Evolutionary conservation across 2,329 filamentous ascomycete species (phyloP).

Genomic region (Trichophyton benhamiae): DNA sequence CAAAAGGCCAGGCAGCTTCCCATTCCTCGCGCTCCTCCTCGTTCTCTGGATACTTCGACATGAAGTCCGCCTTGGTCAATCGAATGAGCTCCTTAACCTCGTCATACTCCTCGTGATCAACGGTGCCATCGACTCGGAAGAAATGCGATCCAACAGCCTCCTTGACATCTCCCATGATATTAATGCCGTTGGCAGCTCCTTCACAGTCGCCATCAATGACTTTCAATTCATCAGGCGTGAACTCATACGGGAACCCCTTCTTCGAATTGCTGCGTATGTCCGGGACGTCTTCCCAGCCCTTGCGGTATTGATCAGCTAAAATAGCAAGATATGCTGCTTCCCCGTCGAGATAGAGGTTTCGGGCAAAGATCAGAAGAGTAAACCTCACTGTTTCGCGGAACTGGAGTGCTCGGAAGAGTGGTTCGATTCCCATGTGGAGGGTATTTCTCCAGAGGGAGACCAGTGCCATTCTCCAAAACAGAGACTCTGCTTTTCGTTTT

Average conservation of each 20-base stretch:
- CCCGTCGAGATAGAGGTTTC: not conserved
- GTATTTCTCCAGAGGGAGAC: constrained; percentile 1
- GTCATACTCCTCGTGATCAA: constrained; percentile 9
- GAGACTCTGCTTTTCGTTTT: not conserved
- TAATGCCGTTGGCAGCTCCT: not conserved
- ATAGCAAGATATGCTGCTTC: constrained; percentile 1
- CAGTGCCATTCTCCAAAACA: constrained; percentile 4
- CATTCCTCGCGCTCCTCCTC: constrained; percentile 1
- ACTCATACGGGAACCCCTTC: constrained; percentile 4
- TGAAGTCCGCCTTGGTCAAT: constrained; percentile 5
- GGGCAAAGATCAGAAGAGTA: constrained; percentile 1
- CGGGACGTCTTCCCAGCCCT: not conserved
- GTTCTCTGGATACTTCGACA: not conserved
- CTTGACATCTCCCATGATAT: constrained; percentile 4
- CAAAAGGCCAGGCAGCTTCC: constrained; percentile 10
- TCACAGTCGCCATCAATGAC: constrained; percentile 7
- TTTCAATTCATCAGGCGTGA: constrained; percentile 1
- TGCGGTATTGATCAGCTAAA: constrained; percentile 3
- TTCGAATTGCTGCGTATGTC: not conserved
- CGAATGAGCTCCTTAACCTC: not conserved
- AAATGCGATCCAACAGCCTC: constrained; percentile 1
- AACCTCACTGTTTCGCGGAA: not conserved
- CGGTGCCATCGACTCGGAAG: constrained; percentile 7
- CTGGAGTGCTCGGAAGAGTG: constrained; percentile 4
- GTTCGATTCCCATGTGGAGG: not conserved